Conservation (phyloP, 106 monocot species). For the Phalaenopsis equestris region DNA sequence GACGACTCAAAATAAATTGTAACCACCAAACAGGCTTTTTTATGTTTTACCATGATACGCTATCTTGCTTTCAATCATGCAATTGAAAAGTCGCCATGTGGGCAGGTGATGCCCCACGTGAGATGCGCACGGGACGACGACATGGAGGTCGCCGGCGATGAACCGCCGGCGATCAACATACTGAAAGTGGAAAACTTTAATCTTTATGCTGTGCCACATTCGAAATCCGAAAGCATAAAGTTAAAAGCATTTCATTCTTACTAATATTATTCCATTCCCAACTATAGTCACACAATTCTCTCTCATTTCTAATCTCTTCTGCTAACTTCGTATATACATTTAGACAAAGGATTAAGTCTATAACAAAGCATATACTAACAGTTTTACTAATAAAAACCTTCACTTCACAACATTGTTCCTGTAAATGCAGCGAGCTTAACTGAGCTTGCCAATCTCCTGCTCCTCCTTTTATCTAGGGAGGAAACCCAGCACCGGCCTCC, state of each 20-base stretch:
- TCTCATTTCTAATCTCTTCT: neutral
- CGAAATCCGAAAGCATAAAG: neutral
- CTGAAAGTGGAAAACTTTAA: neutral
- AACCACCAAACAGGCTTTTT: too few species aligned
- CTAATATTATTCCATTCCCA: neutral
- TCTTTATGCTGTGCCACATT: neutral
- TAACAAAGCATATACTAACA: neutral
- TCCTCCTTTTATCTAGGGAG: neutral
- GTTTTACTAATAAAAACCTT: neutral
- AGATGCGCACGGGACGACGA: neutral
- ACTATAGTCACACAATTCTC: neutral
- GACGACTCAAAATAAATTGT: too few species aligned
- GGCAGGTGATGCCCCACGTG: neutral
- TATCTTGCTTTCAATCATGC: neutral
- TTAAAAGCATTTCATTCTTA: neutral
- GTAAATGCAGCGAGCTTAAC: neutral
- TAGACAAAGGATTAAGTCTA: neutral
- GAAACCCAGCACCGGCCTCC: constrained; percentile 2
- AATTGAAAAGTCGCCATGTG: neutral
- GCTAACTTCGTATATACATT: neutral
- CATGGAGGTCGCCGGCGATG: neutral
- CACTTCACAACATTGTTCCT: neutral
- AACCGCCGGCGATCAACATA: neutral
- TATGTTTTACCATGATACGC: neutral
- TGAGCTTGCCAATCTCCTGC: neutral